phyloP scores from a whole-genome alignment of 768 basidiomycete genomes.

The Pisolithus microcarpus region DNA sequence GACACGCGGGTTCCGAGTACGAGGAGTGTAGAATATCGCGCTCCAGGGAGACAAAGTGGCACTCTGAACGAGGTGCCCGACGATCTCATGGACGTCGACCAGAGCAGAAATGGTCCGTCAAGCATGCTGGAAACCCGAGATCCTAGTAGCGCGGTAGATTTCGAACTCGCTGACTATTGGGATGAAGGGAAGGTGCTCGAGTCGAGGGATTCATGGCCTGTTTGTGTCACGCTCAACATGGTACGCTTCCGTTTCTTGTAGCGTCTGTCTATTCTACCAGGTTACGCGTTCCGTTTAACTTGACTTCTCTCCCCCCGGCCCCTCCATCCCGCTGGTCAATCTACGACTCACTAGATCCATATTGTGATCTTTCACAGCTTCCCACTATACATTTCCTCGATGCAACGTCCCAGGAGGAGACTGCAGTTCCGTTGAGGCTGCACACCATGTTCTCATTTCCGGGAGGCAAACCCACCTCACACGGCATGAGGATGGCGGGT shows the following conservation, averaged over 20 bases:
- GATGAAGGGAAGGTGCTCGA: slow-evolving; percentile 68
- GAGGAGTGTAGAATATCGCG: slow-evolving; percentile 60
- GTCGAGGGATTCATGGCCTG: slow-evolving; percentile 63
- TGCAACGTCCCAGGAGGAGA: slow-evolving; percentile 65
- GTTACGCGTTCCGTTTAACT: no score
- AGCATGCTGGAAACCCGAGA: slow-evolving; percentile 52
- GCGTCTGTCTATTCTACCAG: not conserved
- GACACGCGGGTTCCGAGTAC: slow-evolving; percentile 77
- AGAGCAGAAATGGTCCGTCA: slow-evolving; percentile 5
- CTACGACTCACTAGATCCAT: no score
- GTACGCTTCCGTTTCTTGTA: slow-evolving; percentile 36
- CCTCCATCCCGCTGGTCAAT: no score
- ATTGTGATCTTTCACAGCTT: slow-evolving; percentile 31
- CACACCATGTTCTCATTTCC: slow-evolving; percentile 61
- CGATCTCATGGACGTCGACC: slow-evolving; percentile 41
- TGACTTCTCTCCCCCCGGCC: no score
- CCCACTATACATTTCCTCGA: slow-evolving; percentile 65
- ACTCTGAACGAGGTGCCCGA: slow-evolving; percentile 25
- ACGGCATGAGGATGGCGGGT: slow-evolving; percentile 60
- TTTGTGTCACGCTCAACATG: slow-evolving; percentile 71
- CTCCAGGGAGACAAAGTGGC: slow-evolving; percentile 24
- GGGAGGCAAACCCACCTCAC: slow-evolving; percentile 35
- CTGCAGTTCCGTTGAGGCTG: slow-evolving; percentile 53
- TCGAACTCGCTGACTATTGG: slow-evolving; percentile 84
- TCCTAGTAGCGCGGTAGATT: slow-evolving; percentile 55